Evolutionary conservation across 805 yeast species (phyloP).

Genomic region (Metschnikowia hibisci): DNA sequence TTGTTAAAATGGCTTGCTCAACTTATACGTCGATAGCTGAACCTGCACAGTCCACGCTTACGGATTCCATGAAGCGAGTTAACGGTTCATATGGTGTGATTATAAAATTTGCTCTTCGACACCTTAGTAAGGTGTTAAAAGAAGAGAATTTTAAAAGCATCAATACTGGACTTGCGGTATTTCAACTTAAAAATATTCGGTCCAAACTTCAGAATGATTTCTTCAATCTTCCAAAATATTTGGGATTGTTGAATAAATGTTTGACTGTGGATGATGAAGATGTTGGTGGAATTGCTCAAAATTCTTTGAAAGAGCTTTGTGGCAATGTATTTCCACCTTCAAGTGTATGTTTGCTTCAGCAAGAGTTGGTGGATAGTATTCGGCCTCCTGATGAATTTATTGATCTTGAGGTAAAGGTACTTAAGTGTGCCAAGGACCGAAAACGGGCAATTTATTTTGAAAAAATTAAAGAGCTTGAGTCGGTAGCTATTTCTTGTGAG

Average conservation of each 20-base stretch:
- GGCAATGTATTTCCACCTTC: slow-evolving; percentile 32
- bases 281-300: slow-evolving; percentile 52
- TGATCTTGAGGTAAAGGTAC: slow-evolving; percentile 55
- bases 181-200: slow-evolving; percentile 55
- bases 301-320: slow-evolving; percentile 39
- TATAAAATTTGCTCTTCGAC: slow-evolving; percentile 45
- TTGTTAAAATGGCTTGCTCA: slow-evolving; percentile 62
- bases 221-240: slow-evolving; percentile 45
- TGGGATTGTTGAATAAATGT: slow-evolving; percentile 50
- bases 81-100: slow-evolving; percentile 61
- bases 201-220: slow-evolving; percentile 57
- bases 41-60: slow-evolving; percentile 65
- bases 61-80: slow-evolving; percentile 65
- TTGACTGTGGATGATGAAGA: slow-evolving; percentile 52
- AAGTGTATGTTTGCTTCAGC: slow-evolving; percentile 48
- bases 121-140: slow-evolving; percentile 47
- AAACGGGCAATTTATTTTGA: slow-evolving; percentile 46
- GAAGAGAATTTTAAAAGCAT: slow-evolving; percentile 49
- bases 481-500: slow-evolving; percentile 25
- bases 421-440: slow-evolving; percentile 57
- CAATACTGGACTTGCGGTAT: slow-evolving; percentile 59
- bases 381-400: slow-evolving; percentile 60
- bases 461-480: slow-evolving; percentile 42
- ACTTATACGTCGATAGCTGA: slow-evolving; percentile 65
- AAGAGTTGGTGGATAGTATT: slow-evolving; percentile 39